These are phyloP conservation scores for Kodamaea hsintzibuensis DNA, from an alignment of 805 yeast species.

Conservation along the genomic window DNA sequence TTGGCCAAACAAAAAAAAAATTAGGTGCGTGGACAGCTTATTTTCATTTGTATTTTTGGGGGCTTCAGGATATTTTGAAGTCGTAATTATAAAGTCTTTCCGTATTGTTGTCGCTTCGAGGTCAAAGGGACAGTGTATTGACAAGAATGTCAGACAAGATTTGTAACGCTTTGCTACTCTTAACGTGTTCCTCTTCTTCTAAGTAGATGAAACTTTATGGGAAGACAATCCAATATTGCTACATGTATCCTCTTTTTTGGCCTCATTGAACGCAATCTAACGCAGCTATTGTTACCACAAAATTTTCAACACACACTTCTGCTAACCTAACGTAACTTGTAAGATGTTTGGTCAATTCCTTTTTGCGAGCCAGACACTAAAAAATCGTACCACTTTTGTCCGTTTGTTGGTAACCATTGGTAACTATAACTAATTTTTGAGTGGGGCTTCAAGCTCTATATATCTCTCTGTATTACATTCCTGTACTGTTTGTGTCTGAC, in stretches of 20 bases:
- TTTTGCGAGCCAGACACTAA: not conserved
- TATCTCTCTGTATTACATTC: not conserved
- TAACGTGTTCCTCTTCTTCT: too few relatives aligned
- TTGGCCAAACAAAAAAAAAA: not conserved
- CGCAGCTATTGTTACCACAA: too few relatives aligned
- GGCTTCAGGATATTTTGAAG: not conserved
- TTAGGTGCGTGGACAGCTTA: not conserved
- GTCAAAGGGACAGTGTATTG: not conserved
- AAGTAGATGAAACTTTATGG: too few relatives aligned
- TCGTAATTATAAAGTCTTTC: not conserved
- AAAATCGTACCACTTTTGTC: conserved; percentile 1
- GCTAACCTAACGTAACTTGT: too few relatives aligned
- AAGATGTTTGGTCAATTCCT: not conserved
- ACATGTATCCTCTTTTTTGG: too few relatives aligned
- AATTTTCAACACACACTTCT: too few relatives aligned
- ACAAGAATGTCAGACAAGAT: not conserved
- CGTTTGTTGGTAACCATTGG: too few relatives aligned
- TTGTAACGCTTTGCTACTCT: too few relatives aligned
- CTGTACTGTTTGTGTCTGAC: not conserved
- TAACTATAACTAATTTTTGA: too few relatives aligned
- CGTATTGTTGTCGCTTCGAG: not conserved
- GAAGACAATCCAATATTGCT: too few relatives aligned
- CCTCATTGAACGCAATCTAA: too few relatives aligned
- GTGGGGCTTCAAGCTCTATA: too few relatives aligned
- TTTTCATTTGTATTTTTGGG: conserved; percentile 1